Conservation (phyloP, 768 basidiomycete species). For the Kwoniella bestiolae region DNA sequence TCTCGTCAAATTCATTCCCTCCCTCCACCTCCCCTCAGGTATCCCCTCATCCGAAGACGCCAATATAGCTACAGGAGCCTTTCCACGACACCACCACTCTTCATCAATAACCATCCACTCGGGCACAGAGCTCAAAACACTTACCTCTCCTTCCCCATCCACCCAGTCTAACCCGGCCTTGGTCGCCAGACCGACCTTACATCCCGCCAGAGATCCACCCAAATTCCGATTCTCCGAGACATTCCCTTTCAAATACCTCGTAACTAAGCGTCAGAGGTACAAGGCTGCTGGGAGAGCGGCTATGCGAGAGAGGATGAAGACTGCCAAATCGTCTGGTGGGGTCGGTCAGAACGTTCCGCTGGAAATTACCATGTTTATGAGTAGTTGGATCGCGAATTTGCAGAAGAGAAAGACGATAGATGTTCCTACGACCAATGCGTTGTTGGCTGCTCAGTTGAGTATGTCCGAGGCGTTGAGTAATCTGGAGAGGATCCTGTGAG, state of each 20-base stretch:
- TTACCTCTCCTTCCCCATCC: not conserved
- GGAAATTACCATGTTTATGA: slow-evolving; percentile 54
- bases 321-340: slow-evolving; percentile 28
- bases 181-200: slow-evolving; percentile 22
- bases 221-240: slow-evolving; percentile 39
- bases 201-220: slow-evolving; percentile 45
- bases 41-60: slow-evolving; percentile 36
- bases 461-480: slow-evolving; percentile 46
- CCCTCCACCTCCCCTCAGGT: slow-evolving; percentile 42
- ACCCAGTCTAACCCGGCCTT: not conserved
- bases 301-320: slow-evolving; percentile 13
- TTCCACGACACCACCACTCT: slow-evolving; percentile 21
- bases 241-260: slow-evolving; percentile 34
- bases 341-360: slow-evolving; percentile 49
- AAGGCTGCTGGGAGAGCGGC: slow-evolving; percentile 31
- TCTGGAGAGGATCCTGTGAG: slow-evolving; percentile 50
- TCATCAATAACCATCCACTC: slow-evolving; percentile 13
- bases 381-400: slow-evolving; percentile 41
- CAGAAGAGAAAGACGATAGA: slow-evolving; percentile 51
- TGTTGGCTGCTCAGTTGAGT: slow-evolving; percentile 35
- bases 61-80: slow-evolving; percentile 26
- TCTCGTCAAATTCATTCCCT: slow-evolving; percentile 52
- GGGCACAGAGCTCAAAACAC: not conserved
- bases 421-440: slow-evolving; percentile 48
- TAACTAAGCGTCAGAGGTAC: slow-evolving; percentile 23